These are phyloP conservation scores for Biscogniauxia sp. DNA, from an alignment of 2,329 filamentous ascomycete genomes.

Conservation along the genomic window DNA sequence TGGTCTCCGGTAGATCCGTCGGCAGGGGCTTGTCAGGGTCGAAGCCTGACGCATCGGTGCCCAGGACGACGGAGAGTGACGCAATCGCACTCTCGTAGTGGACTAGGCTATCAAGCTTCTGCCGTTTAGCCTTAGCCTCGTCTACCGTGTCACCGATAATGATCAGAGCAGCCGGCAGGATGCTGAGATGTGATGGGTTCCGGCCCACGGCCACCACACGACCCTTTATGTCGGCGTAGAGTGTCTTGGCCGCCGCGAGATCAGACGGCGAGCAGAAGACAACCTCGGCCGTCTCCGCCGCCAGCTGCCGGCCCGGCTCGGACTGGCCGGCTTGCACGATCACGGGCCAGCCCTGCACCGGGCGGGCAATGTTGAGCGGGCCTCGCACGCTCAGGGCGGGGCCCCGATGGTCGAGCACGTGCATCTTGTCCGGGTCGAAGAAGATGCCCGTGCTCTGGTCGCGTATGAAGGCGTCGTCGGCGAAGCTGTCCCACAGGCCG, in stretches of 20 bases:
- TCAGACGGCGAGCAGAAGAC: conserved; percentile 51
- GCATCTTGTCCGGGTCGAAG: conserved; percentile 51
- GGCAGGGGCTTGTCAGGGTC: conserved; percentile 51
- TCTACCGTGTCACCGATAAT: conserved; percentile 48
- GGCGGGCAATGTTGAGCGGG: conserved; percentile 51
- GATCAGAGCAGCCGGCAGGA: conserved; percentile 50
- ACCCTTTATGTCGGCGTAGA: conserved; percentile 52
- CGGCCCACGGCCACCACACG: conserved; percentile 45
- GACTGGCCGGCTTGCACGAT: conserved; percentile 55
- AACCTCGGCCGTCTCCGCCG: conserved; percentile 51
- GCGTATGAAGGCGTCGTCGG: conserved; percentile 52
- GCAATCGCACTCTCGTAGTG: conserved; percentile 55
- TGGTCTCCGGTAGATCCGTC: conserved; percentile 48
- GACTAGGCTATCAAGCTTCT: conserved; percentile 49
- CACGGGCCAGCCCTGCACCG: conserved; percentile 54
- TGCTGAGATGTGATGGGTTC: conserved; percentile 45
- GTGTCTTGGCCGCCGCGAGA: conserved; percentile 42
- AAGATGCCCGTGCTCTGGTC: conserved; percentile 46
- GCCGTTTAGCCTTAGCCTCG: conserved; percentile 47
- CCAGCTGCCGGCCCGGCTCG: conserved; percentile 49
- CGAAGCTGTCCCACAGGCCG: conserved; percentile 53
- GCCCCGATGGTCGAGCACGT: conserved; percentile 50
- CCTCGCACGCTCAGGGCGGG: conserved; percentile 45
- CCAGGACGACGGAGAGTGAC: conserved; percentile 47
- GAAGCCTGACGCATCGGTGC: conserved; percentile 44